phyloP scores from a whole-genome alignment of 495 filamentous ascomycete species.

The Podospora bellae-mahoneyi region DNA sequence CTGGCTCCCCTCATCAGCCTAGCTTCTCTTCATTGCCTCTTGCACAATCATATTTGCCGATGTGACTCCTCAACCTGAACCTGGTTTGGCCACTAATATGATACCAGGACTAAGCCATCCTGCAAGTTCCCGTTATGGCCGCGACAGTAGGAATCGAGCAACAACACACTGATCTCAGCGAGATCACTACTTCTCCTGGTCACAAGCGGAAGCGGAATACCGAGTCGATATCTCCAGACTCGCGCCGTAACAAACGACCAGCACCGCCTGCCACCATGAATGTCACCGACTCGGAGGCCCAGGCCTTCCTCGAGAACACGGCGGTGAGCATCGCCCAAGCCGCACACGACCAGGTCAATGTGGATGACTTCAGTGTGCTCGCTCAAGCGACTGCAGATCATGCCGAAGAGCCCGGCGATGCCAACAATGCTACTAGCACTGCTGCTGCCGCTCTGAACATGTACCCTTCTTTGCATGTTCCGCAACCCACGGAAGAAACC shows the following conservation, averaged over 20 bases:
- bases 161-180: constrained; percentile 37
- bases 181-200: constrained; percentile 32
- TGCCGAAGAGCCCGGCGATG: constrained; percentile 41
- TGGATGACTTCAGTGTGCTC: constrained; percentile 49
- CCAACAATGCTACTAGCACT: constrained; percentile 56
- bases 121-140: constrained; percentile 36
- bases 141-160: constrained; percentile 37
- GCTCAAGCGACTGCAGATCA: constrained; percentile 46
- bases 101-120: constrained; percentile 16
- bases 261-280: constrained; percentile 40
- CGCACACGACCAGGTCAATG: constrained; percentile 38
- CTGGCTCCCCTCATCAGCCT: not conserved
- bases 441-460: constrained; percentile 66
- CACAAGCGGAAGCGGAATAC: constrained; percentile 47
- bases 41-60: not conserved
- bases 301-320: constrained; percentile 44
- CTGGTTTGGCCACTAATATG: not conserved
- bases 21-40: not conserved
- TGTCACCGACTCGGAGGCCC: constrained; percentile 33
- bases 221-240: constrained; percentile 43
- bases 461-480: constrained; percentile 66
- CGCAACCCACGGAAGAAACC: constrained; percentile 65
- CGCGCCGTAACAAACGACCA: constrained; percentile 45
- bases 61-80: not conserved
- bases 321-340: constrained; percentile 49